A percentile compares a stretch with the other conserved stretches of the same genome.
Evolutionary conservation across 129 eudicot species (phyloP).

Genomic region (Arctium lappa): DNA sequence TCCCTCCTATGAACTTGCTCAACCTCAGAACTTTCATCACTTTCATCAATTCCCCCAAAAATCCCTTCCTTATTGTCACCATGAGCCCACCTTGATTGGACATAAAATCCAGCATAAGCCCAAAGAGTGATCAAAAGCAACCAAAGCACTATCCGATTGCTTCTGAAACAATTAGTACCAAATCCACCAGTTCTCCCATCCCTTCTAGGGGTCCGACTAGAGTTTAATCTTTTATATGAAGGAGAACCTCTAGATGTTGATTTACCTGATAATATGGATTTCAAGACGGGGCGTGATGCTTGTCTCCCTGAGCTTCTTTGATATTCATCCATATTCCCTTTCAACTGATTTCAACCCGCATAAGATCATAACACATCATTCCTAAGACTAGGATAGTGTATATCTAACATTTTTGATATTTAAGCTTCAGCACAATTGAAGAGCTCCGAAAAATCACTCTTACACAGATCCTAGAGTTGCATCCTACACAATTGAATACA

Average conservation of each 20-base stretch:
- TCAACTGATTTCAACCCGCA: conserved; percentile 20
- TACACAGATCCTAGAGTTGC: not conserved
- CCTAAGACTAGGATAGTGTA: not conserved
- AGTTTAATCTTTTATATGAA: conserved; percentile 61
- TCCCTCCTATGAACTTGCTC: conserved; percentile 40
- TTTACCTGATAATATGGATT: conserved; percentile 77
- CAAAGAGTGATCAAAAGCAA: conserved; percentile 93
- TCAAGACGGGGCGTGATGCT: conserved; percentile 39
- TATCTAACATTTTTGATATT: not conserved
- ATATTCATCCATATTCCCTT: conserved; percentile 56
- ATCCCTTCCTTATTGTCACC: conserved; percentile 82
- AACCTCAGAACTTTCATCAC: conserved; percentile 25
- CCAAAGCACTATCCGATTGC: conserved; percentile 81
- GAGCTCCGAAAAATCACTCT: not conserved
- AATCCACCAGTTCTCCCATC: conserved; percentile 49
- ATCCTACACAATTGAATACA: conserved; percentile 5
- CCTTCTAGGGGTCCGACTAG: conserved; percentile 72
- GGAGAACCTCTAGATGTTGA: conserved; percentile 81
- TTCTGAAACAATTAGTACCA: conserved; percentile 52
- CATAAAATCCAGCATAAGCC: conserved; percentile 88
- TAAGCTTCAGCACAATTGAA: not conserved
- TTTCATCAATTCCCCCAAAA: conserved; percentile 51
- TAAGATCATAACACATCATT: conserved; percentile 15
- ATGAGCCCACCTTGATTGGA: conserved; percentile 97
- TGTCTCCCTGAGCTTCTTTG: conserved; percentile 48